Evolutionary conservation across 116 monocot genomes (phyloP), one percentile per base, ranked within the genome.

Genomic region (Papilionanthe hybrid): DNA sequence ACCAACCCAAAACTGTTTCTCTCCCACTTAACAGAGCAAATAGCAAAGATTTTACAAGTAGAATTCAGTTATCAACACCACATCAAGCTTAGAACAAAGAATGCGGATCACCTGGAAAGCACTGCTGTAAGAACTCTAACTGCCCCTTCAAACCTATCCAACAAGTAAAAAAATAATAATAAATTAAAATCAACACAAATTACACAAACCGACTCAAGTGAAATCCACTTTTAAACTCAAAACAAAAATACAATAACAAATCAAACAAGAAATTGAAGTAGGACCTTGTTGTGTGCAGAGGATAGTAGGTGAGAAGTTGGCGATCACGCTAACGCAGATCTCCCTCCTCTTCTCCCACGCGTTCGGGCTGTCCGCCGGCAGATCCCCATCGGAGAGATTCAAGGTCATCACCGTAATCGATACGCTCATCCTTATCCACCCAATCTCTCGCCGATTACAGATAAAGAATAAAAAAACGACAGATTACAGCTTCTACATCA

Each of bases 271-370:
- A 23, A 55, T 22, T 69, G 18, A 45, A 23, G 25, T 72, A 42
- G 13, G 19, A 93, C 98, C 98, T 98, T 98, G 98, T 84, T 98
- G 98, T 4, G 99, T 99, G 82, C 99, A 99, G 30, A 99, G 89
- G 63, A 99, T 92, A 50, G 92, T 88, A 17, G 99, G 99, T 50
- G 95, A 93, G 79, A 93, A 95, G 84, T 84, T 99, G 57, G 99
- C 88, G 86, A 99, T 89, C 78, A 99, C 95, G 57, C 93, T 95
- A 81, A 99, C 79, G 82, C 99, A 99, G 79, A 99, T 83, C 53
- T 99, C 99, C 72, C 90, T 83, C 79, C 99, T 86, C 82, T 90
- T 91, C 79, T 91, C 99, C 99, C 99, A 99, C 23, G 90, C 80
- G 72, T 93, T 95, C 45, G 93, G 95, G 91, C 93, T 89, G 20